Percentiles rank a stretch among this genome's conserved stretches.
Evolutionary conservation across 495 filamentous ascomycete genomes (phyloP).

Genomic region (Evernia prunastri): DNA sequence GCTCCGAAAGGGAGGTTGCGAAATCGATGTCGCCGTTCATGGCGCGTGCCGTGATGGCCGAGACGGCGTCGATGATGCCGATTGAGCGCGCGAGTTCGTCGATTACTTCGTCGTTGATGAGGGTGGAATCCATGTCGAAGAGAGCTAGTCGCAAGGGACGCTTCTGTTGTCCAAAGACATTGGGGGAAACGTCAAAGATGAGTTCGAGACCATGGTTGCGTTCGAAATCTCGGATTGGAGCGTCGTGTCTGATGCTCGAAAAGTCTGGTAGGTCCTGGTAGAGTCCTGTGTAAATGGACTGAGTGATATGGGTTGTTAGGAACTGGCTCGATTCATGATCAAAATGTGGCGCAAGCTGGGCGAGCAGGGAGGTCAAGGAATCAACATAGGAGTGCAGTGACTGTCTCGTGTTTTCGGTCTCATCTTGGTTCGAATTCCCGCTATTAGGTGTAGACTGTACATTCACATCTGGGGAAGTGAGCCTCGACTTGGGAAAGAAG

Average conservation of each 20-base stretch:
- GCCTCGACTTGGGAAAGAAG: constrained; percentile 16
- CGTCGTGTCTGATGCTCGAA: constrained; percentile 55
- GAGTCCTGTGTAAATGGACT: constrained; percentile 10
- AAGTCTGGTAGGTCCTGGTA: constrained; percentile 39
- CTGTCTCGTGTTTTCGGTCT: neutral
- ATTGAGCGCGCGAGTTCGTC: constrained; percentile 83
- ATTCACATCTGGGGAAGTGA: neutral
- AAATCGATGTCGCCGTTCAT: constrained; percentile 99
- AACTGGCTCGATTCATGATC: neutral
- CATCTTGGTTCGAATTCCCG: neutral
- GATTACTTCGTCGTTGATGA: constrained; percentile 95
- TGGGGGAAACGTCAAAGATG: constrained; percentile 72
- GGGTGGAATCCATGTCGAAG: constrained; percentile 97
- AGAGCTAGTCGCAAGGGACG: constrained; percentile 53
- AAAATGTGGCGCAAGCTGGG: neutral
- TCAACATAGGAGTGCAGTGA: neutral
- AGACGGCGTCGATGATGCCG: constrained; percentile 62
- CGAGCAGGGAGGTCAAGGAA: constrained; percentile 7
- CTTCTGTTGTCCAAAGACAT: constrained; percentile 58
- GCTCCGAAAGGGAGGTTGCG: constrained; percentile 66
- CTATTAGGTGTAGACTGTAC: neutral
- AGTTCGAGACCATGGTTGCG: constrained; percentile 72
- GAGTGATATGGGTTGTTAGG: constrained; percentile 15
- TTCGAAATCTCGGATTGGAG: constrained; percentile 56
- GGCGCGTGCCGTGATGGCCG: constrained; percentile 79